Percentiles rank a stretch among this genome's conserved stretches.
phyloP scores from a whole-genome alignment of 192 early-diverging fungal genomes.

The Backusella morwellensis region DNA sequence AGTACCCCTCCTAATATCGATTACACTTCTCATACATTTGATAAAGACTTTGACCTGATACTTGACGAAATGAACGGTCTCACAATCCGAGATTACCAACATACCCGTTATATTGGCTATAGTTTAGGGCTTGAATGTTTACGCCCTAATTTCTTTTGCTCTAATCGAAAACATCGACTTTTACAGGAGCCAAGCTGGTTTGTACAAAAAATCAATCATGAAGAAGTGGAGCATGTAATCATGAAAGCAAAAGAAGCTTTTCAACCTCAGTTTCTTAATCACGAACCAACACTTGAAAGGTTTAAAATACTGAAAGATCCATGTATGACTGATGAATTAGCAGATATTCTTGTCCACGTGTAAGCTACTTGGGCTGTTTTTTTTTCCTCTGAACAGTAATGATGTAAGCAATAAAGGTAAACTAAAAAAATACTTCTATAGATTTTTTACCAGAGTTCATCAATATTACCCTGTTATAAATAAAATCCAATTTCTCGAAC shows the following conservation, averaged over 20 bases:
- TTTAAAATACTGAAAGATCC: not conserved
- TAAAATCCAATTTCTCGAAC: conserved; percentile 23
- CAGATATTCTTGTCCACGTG: conserved; percentile 21
- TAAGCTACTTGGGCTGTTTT: not conserved
- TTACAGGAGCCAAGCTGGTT: conserved; percentile 37
- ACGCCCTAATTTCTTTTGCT: conserved; percentile 37
- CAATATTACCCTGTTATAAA: conserved; percentile 17
- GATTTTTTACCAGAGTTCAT: conserved; percentile 24
- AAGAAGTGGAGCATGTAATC: conserved; percentile 27
- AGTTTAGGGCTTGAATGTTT: conserved; percentile 70
- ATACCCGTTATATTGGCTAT: conserved; percentile 66
- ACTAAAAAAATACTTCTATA: not conserved
- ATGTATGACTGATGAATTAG: conserved; percentile 8
- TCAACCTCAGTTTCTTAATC: no score
- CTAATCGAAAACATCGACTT: conserved; percentile 29
- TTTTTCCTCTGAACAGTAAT: no score
- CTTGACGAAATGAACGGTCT: conserved; percentile 55
- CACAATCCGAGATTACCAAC: conserved; percentile 61
- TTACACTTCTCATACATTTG: not conserved
- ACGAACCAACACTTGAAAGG: not conserved
- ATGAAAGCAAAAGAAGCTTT: conserved; percentile 15
- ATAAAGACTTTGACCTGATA: conserved; percentile 15
- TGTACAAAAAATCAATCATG: conserved; percentile 40
- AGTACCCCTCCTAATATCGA: not conserved
- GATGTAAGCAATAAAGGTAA: not conserved